Conservation (phyloP, 345 rosid species). For the Alliaria petiolata region DNA sequence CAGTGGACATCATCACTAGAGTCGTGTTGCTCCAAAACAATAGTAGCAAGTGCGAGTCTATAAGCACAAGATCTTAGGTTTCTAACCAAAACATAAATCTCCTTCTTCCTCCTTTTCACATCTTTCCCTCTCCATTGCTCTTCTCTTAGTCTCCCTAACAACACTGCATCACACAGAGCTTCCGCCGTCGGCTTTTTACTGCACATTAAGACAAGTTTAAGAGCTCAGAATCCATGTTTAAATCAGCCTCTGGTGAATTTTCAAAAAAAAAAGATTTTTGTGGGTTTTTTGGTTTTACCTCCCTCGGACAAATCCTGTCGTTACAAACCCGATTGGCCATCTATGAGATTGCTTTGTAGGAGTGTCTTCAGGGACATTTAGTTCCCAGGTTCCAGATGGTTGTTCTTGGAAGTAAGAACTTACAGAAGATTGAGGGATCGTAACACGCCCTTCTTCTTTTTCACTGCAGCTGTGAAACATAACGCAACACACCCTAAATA, state of each 20-base stretch:
- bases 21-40: constrained; percentile 62
- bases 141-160: constrained; percentile 57
- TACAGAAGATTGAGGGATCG: constrained; percentile 50
- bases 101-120: constrained; percentile 49
- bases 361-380: constrained; percentile 50
- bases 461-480: constrained; percentile 39
- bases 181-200: constrained; percentile 67
- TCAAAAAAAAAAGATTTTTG: neutral
- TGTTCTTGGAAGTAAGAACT: constrained; percentile 65
- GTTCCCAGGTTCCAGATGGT: constrained; percentile 61
- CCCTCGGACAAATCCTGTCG: constrained; percentile 79
- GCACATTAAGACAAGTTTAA: constrained; percentile 24
- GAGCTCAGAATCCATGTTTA: neutral
- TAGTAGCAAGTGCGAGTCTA: constrained; percentile 72
- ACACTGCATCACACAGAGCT: constrained; percentile 63
- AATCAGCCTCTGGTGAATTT: neutral
- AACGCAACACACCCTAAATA: neutral
- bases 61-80: constrained; percentile 78
- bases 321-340: constrained; percentile 81
- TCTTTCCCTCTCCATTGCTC: constrained; percentile 65
- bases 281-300: constrained; percentile 47
- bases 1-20: constrained; percentile 42
- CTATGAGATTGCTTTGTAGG: constrained; percentile 41
- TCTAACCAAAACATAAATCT: constrained; percentile 69
- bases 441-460: constrained; percentile 37